Conservation (phyloP, 83 land plant genomes). For the Isoetes engelmannii region DNA sequence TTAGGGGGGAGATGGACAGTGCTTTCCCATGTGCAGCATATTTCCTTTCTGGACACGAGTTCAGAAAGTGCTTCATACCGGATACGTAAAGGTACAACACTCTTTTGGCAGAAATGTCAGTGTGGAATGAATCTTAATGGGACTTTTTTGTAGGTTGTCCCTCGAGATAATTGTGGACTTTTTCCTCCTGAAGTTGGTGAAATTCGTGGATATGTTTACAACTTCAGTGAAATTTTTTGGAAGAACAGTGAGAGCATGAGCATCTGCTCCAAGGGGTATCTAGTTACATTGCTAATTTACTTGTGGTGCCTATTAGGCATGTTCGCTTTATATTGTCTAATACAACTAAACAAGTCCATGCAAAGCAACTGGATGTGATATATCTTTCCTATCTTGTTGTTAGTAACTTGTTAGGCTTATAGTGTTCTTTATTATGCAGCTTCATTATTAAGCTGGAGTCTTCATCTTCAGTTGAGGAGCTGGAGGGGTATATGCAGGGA, state of each 20-base stretch:
- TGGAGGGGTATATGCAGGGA: slow-evolving; percentile 25
- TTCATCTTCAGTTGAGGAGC: slow-evolving; percentile 9
- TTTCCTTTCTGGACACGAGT: slow-evolving; percentile 21
- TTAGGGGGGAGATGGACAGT: slow-evolving; percentile 5
- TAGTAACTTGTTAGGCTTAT: not conserved
- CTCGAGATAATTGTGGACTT: slow-evolving; percentile 17
- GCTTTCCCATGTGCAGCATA: slow-evolving; percentile 19
- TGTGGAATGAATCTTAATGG: too few species aligned
- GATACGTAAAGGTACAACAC: slow-evolving; percentile 12
- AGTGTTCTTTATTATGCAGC: not conserved
- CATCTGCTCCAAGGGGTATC: slow-evolving; percentile 16
- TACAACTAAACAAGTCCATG: not conserved
- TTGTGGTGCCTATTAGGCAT: not conserved
- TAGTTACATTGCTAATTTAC: not conserved
- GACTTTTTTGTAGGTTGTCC: slow-evolving; percentile 1
- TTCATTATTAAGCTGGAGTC: slow-evolving; percentile 15
- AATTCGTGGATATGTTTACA: slow-evolving; percentile 19
- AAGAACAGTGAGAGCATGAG: not conserved
- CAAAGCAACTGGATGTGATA: too few species aligned
- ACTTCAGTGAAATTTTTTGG: slow-evolving; percentile 17
- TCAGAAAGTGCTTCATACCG: slow-evolving; percentile 7
- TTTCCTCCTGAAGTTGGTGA: slow-evolving; percentile 18
- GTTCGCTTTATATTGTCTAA: too few species aligned
- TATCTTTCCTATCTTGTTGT: not conserved
- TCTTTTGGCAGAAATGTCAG: too few species aligned